phyloP scores from a whole-genome alignment of 2,329 filamentous ascomycete genomes.

The Colletotrichum lupini region DNA sequence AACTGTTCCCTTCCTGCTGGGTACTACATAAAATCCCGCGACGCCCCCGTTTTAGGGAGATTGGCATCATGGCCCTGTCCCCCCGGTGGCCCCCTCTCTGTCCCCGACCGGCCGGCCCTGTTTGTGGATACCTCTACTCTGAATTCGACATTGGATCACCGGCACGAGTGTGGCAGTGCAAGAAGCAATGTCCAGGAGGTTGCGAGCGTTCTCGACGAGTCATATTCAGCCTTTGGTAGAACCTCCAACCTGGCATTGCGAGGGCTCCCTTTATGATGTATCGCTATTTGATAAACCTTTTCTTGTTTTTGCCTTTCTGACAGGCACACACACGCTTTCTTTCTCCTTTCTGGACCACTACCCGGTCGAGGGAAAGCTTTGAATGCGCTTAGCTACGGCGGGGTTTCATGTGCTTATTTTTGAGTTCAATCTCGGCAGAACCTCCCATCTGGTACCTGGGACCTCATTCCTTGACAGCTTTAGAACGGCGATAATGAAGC shows the following conservation, averaged over 20 bases:
- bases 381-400: not conserved
- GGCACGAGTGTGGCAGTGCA: slow-evolving; percentile 26
- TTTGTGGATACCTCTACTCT: slow-evolving; percentile 17
- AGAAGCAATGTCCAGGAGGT: slow-evolving; percentile 25
- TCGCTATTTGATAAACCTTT: not conserved
- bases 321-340: not conserved
- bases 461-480: too few species aligned
- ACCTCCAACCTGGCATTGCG: not conserved
- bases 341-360: not conserved
- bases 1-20: slow-evolving; percentile 5
- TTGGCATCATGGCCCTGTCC: slow-evolving; percentile 11
- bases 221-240: not conserved
- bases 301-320: not conserved
- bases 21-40: slow-evolving; percentile 17
- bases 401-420: slow-evolving; percentile 23
- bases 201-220: slow-evolving; percentile 11
- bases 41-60: slow-evolving; percentile 23
- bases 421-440: slow-evolving; percentile 21
- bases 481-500: slow-evolving; percentile 1
- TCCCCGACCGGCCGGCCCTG: slow-evolving; percentile 13
- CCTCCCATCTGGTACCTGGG: slow-evolving; percentile 1
- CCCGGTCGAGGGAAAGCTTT: not conserved
- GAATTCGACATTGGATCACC: slow-evolving; percentile 6
- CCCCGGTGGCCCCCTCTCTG: not conserved
- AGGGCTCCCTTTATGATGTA: not conserved